Base-by-base conservation (phyloP, 192 early-diverging fungal genomes). In the Coemansia asiatica region DNA sequence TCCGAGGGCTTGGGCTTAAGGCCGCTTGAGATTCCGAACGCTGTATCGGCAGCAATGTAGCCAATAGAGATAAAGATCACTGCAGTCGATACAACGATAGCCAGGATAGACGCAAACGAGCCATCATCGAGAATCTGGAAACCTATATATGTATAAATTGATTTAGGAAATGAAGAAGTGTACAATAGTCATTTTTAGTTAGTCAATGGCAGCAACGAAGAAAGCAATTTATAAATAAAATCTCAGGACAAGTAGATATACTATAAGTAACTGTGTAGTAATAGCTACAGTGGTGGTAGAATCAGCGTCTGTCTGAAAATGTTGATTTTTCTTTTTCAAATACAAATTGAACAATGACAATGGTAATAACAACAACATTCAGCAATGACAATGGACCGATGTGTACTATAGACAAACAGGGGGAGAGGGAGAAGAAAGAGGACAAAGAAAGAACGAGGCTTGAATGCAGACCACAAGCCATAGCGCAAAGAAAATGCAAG, bases 61-160 rank as follows among this genome's bases (percentile, higher is more conserved):
- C 81, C 81, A 51, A 83, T 75, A 9, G 56, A 63, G 21, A 83
- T 71, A 48, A 83, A 72, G 26, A 79, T 62, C 44, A 79, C 57
- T 4, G 61, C 46, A 22, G 76, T 68, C 19, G 68, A 58, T 0
- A 73, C 66, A 28, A 83, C 59, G 60, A 79, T 65, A 10, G 72
- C 36, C 49, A 78, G 65, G 38, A 83, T 77, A 12, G 75, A 78
- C 33, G 70, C 72, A 60, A 76, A 62, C 59, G 81, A 83, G 57
- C 81, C 81, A 38, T 83, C 81, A 31, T 76, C 67, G 57, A 83
- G 70, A 31, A 74, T 56, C 69, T 83, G 81, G 66, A 83, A 83
- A 27, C 81, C 81, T 74, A 82, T 36, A 71, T 13, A n/a, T 22
- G 13, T 9, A 26, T 2, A 6, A 15, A 18, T 36, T 21, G 51